Evolutionary conservation across 1,284 basidiomycete genomes (phyloP).

Genomic region (Trichosporon inkin): DNA sequence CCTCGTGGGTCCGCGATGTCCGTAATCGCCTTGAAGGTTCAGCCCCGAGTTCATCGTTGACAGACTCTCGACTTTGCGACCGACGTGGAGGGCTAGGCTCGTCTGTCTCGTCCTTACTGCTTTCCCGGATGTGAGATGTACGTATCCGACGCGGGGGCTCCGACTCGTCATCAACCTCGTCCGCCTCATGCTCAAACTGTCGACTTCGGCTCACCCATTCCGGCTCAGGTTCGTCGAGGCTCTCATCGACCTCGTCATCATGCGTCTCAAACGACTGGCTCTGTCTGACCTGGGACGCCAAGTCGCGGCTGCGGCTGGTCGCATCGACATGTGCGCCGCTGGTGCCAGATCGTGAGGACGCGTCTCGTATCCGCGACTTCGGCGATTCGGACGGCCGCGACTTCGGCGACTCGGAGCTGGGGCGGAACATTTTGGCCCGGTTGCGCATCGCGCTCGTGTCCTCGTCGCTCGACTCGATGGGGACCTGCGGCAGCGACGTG

Average conservation of each 20-base stretch:
- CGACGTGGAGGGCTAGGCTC: too few relatives aligned
- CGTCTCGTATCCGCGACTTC: too few relatives aligned
- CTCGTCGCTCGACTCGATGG: conserved; percentile 12
- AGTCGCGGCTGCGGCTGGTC: background rate
- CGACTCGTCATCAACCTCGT: too few relatives aligned
- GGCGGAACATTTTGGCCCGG: background rate
- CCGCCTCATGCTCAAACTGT: too few relatives aligned
- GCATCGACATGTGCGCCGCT: background rate
- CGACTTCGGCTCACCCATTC: too few relatives aligned
- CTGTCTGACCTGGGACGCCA: background rate
- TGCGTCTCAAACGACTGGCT: conserved; percentile 2
- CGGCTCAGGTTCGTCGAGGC: background rate
- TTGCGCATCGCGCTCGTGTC: background rate
- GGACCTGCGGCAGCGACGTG: conserved; percentile 31
- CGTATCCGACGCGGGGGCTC: too few relatives aligned
- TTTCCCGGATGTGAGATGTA: too few relatives aligned
- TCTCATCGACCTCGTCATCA: conserved; percentile 1
- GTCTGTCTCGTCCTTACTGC: too few relatives aligned
- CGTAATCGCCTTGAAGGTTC: background rate
- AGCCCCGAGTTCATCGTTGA: background rate
- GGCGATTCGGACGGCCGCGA: conserved; percentile 20
- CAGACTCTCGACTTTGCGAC: too few relatives aligned
- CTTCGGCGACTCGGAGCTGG: conserved; percentile 1
- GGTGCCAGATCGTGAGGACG: too few relatives aligned
- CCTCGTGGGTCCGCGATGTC: background rate